Conservation (phyloP, 108 stramenopile genomes). For the Cyclotella kingstonii region DNA sequence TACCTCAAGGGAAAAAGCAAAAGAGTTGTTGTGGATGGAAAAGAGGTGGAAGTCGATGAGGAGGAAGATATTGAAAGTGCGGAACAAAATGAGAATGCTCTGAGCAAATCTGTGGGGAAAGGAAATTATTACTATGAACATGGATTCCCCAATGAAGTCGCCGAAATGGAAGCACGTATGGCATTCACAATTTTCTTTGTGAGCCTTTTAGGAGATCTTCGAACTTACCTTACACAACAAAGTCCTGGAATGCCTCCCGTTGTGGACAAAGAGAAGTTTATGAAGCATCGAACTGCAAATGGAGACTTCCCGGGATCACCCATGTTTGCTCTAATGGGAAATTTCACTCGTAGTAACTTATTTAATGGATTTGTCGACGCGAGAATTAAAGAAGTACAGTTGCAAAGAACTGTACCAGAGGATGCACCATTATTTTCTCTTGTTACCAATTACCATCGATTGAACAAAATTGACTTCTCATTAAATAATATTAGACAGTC, state of each 20-base stretch:
- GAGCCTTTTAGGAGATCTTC: slow-evolving; percentile 42
- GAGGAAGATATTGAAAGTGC: slow-evolving; percentile 13
- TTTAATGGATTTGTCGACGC: slow-evolving; percentile 35
- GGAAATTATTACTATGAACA: slow-evolving; percentile 39
- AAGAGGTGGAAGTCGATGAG: slow-evolving; percentile 8
- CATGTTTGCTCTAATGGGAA: slow-evolving; percentile 33
- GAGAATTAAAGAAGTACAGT: slow-evolving; percentile 33
- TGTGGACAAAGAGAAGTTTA: slow-evolving; percentile 44
- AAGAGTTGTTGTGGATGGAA: slow-evolving; percentile 13
- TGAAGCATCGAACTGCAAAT: slow-evolving; percentile 21
- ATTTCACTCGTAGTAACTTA: slow-evolving; percentile 29
- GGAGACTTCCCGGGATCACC: slow-evolving; percentile 40
- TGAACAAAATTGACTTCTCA: slow-evolving; percentile 38
- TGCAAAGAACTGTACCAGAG: slow-evolving; percentile 25
- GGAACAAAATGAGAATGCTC: slow-evolving; percentile 2
- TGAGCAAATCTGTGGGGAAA: slow-evolving; percentile 26
- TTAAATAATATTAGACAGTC: slow-evolving; percentile 37
- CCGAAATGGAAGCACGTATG: slow-evolving; percentile 44
- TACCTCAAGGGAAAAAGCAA: slow-evolving; percentile 27
- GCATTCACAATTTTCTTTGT: slow-evolving; percentile 49
- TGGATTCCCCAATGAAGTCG: slow-evolving; percentile 34
- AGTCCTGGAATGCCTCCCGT: slow-evolving; percentile 27
- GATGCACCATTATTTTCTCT: slow-evolving; percentile 47
- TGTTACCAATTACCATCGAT: slow-evolving; percentile 32
- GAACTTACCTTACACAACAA: slow-evolving; percentile 33